Percentiles rank a stretch among this genome's conserved stretches.
These are phyloP conservation scores for Coniochaeta ligniaria DNA, from an alignment of 2,329 filamentous ascomycete species.

Conservation along the genomic window DNA sequence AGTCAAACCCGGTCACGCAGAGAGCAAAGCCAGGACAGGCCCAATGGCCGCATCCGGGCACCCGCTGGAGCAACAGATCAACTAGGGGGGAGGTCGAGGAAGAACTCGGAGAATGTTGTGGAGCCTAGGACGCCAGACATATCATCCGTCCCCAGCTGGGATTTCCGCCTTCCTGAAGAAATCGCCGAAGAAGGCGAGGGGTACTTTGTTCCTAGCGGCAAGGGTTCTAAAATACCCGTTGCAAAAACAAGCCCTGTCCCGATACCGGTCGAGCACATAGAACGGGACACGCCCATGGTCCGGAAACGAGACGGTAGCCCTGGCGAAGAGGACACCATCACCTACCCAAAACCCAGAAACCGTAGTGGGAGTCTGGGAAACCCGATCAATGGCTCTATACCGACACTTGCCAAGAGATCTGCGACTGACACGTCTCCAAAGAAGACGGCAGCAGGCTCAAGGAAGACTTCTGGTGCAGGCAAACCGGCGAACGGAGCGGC, in stretches of 20 bases:
- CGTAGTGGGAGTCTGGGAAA: constrained; percentile 60
- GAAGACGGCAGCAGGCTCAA: constrained; percentile 31
- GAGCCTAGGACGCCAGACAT: constrained; percentile 30
- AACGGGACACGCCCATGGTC: constrained; percentile 62
- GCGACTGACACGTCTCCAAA: constrained; percentile 46
- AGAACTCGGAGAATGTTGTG: constrained; percentile 33
- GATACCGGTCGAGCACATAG: constrained; percentile 63
- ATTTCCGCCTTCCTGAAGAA: constrained; percentile 71
- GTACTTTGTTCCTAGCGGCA: constrained; percentile 46
- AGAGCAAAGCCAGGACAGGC: constrained; percentile 23
- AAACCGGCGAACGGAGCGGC: constrained; percentile 29
- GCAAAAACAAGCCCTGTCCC: constrained; percentile 73
- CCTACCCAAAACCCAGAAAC: constrained; percentile 55
- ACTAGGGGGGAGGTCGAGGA: constrained; percentile 28
- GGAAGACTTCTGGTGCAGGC: constrained; percentile 37
- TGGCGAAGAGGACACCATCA: constrained; percentile 48
- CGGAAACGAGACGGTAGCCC: constrained; percentile 51
- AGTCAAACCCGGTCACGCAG: constrained; percentile 26
- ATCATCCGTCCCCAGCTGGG: constrained; percentile 49
- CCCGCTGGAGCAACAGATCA: constrained; percentile 23
- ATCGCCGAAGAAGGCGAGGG: constrained; percentile 54
- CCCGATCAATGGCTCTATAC: constrained; percentile 8
- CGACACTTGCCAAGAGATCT: constrained; percentile 31
- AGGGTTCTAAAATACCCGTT: constrained; percentile 78
- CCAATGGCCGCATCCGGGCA: constrained; percentile 21